Conservation (phyloP, 768 basidiomycete genomes). For the Boletus pseudo-olivaceus region DNA sequence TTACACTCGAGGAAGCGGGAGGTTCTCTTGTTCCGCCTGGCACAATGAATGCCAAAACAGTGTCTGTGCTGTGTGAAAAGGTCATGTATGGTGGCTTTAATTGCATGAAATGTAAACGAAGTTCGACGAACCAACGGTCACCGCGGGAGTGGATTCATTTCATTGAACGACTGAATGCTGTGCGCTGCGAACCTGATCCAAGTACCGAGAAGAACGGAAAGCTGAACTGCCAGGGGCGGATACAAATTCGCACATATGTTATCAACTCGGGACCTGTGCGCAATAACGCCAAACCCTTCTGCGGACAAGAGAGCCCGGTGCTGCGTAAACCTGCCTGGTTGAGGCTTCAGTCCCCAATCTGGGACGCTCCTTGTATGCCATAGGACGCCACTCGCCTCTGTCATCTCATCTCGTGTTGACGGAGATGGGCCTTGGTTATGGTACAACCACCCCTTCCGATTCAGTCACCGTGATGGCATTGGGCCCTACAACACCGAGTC, state of each 20-base stretch:
- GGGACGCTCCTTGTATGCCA: slow-evolving; percentile 3
- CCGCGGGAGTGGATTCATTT: background rate
- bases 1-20: background rate
- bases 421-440: slow-evolving; percentile 9
- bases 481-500: slow-evolving; percentile 2
- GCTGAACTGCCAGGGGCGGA: slow-evolving; percentile 7
- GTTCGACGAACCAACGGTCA: background rate
- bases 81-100: background rate
- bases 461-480: slow-evolving; percentile 13
- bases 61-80: background rate
- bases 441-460: background rate
- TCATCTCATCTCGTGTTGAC: slow-evolving; percentile 10
- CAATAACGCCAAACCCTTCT: background rate
- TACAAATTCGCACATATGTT: background rate
- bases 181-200: slow-evolving; percentile 2
- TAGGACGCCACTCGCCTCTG: slow-evolving; percentile 21
- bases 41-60: background rate
- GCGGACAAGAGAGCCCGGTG: slow-evolving; percentile 6
- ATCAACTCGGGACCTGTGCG: background rate
- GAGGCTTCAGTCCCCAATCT: slow-evolving; percentile 11
- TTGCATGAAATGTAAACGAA: background rate
- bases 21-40: background rate
- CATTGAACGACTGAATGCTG: slow-evolving; percentile 1
- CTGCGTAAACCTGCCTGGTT: background rate
- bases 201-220: slow-evolving; percentile 8